Conservation (phyloP, 208 protist species). For the Trypanosoma cruzi region DNA sequence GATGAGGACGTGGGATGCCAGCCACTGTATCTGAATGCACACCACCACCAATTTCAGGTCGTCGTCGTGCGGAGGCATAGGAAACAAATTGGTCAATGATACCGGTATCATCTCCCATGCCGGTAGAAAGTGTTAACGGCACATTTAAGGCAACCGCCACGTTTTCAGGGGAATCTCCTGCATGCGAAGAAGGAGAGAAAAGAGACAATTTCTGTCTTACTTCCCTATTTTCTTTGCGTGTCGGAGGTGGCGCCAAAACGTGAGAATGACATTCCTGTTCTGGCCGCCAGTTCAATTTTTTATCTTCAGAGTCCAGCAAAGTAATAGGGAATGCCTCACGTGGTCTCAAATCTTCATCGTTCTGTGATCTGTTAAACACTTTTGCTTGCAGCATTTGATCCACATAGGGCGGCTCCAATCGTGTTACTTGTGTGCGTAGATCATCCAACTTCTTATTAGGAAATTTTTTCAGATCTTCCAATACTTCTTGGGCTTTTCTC, state of each 20-base stretch:
- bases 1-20: slow-evolving; percentile 9
- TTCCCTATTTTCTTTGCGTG: neutral
- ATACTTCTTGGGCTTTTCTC: neutral
- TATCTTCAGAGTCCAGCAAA: neutral
- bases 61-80: slow-evolving; percentile 4
- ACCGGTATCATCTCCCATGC: slow-evolving; percentile 21
- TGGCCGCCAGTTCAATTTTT: neutral
- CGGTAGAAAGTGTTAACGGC: slow-evolving; percentile 19
- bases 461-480: neutral
- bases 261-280: slow-evolving; percentile 1
- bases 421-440: slow-evolving; percentile 7
- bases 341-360: slow-evolving; percentile 1
- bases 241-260: slow-evolving; percentile 12
- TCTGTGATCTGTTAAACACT: slow-evolving; percentile 7
- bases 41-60: neutral
- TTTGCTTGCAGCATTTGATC: slow-evolving; percentile 27
- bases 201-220: neutral
- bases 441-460: neutral
- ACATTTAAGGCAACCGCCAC: neutral
- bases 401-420: slow-evolving; percentile 27
- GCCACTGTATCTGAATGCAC: neutral
- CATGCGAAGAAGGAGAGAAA: neutral
- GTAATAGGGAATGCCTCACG: slow-evolving; percentile 11
- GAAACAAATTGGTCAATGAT: slow-evolving; percentile 29
- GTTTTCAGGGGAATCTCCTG: neutral